A percentile compares a stretch with the other conserved stretches of the same genome.
Evolutionary conservation across 192 early-diverging fungal genomes (phyloP).

Genomic region (Rhizoclosmatium sp.): DNA sequence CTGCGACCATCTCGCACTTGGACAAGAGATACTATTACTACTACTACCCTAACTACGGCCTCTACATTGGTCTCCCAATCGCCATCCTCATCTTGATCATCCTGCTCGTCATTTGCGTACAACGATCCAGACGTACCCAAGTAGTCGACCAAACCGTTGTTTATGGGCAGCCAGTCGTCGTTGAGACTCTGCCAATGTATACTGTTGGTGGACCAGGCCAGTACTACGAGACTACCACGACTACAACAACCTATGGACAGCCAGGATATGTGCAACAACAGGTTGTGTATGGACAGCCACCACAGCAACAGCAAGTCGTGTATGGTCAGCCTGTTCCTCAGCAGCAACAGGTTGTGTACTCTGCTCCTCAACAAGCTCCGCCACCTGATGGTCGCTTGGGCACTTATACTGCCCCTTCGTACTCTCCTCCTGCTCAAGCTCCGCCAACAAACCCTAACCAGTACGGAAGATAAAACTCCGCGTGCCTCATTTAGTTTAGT

Average conservation of each 20-base stretch:
- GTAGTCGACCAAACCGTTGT: background rate
- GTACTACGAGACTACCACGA: background rate
- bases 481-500: too few species aligned
- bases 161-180: background rate
- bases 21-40: background rate
- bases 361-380: background rate
- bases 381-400: background rate
- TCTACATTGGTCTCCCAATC: background rate
- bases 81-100: background rate
- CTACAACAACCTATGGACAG: background rate
- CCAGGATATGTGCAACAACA: background rate
- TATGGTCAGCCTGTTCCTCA: background rate
- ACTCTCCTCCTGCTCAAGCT: background rate
- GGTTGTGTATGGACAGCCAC: background rate
- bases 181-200: conserved; percentile 1
- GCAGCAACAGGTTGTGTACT: background rate
- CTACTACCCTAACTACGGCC: background rate
- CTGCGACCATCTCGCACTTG: background rate
- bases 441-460: background rate
- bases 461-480: background rate
- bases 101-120: background rate
- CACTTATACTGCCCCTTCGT: background rate
- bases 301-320: background rate
- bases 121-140: background rate
- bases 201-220: background rate